Evolutionary conservation across 768 basidiomycete genomes (phyloP).

Genomic region (Leccinum rimulosum): DNA sequence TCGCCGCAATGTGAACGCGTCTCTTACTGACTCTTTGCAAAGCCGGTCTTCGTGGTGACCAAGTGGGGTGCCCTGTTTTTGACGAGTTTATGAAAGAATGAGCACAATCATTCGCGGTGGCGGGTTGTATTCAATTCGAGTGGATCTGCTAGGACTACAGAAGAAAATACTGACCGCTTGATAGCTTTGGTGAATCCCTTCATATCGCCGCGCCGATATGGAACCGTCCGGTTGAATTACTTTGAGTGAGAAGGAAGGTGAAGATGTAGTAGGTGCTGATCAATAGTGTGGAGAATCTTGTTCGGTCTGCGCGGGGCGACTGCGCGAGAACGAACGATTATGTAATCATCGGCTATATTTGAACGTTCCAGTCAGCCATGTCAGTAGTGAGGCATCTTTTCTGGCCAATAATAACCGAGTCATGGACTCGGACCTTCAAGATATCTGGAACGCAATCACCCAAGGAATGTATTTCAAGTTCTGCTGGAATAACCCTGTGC

Average conservation of each 20-base stretch:
- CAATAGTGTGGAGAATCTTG: background rate
- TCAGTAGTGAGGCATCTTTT: too few species aligned
- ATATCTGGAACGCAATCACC: background rate
- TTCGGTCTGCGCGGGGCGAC: background rate
- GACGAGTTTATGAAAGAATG: slow-evolving; percentile 11
- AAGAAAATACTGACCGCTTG: slow-evolving; percentile 51
- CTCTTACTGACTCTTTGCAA: slow-evolving; percentile 78
- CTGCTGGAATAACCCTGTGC: background rate
- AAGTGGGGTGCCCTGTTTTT: slow-evolving; percentile 79
- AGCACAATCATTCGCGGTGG: slow-evolving; percentile 5
- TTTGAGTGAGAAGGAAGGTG: background rate
- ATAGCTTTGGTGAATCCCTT: slow-evolving; percentile 82
- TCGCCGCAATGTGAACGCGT: background rate
- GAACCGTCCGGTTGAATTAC: background rate
- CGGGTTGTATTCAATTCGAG: slow-evolving; percentile 1
- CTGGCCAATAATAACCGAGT: background rate
- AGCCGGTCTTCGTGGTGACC: slow-evolving; percentile 83
- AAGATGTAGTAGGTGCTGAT: background rate
- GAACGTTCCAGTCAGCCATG: too few species aligned
- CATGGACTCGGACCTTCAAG: background rate
- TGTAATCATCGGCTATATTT: slow-evolving; percentile 12
- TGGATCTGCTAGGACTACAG: background rate
- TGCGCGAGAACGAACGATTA: slow-evolving; percentile 12
- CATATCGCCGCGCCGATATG: slow-evolving; percentile 45
- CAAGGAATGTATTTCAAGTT: background rate